A percentile compares a stretch with the other conserved stretches of the same genome.
Conservation (phyloP, 2,329 filamentous ascomycete genomes). For the Penicillium sp. region DNA sequence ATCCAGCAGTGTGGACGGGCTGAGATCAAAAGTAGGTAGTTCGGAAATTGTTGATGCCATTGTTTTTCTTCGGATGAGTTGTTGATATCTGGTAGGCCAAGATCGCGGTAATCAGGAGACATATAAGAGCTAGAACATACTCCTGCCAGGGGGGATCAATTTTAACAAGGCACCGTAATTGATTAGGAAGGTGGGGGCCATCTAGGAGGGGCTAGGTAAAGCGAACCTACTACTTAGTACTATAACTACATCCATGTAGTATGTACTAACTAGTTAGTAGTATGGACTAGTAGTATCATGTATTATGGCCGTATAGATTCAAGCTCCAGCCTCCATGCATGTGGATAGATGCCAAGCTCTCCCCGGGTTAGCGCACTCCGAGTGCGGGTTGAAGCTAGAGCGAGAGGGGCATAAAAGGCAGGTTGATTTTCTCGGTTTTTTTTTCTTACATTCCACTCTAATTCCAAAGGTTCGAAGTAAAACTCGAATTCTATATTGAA, state of each 20-base stretch:
- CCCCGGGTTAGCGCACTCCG: constrained; percentile 27
- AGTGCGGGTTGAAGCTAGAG: constrained; percentile 19
- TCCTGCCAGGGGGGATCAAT: background rate
- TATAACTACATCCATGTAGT: background rate
- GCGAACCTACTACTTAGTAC: background rate
- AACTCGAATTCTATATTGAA: background rate
- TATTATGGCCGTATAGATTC: background rate
- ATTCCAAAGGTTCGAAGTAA: background rate
- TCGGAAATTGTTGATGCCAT: background rate
- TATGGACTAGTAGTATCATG: background rate
- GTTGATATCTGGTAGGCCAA: background rate
- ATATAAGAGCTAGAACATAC: background rate
- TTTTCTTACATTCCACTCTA: background rate
- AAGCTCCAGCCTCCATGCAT: background rate
- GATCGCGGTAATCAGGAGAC: background rate
- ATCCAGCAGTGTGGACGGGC: background rate
- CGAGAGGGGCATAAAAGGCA: constrained; percentile 14
- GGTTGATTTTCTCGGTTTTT: background rate
- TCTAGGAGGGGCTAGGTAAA: background rate
- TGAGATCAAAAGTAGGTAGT: background rate
- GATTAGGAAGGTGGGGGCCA: background rate
- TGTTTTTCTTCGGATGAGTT: background rate
- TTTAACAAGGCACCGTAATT: background rate
- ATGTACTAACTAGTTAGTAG: background rate
- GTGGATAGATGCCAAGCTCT: constrained; percentile 8